Base-by-base conservation (phyloP, 129 eudicot species). In the Tagetes erecta region DNA sequence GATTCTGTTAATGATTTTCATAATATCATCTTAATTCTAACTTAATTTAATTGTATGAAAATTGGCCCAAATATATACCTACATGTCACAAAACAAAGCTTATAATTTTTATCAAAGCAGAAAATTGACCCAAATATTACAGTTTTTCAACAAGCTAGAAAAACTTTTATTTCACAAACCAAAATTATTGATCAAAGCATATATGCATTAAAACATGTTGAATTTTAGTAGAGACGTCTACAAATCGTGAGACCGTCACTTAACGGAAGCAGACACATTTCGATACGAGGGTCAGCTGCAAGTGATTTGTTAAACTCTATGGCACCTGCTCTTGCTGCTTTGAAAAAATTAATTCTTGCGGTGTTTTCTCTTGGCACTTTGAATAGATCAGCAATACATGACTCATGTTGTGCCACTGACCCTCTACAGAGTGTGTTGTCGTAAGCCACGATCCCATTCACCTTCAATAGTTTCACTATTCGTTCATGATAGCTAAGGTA, bases 381-480 rank as follows among this genome's bases (percentile, higher is more conserved):
- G 46, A 41, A 8, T 41, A 41, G 7, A 6, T 76, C 76, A 8
- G 51, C 42, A 52, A 81, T 82, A 3, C 2, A 8, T 20, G 83
- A 82, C 55, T 83, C 88, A 0, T 83, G 77, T 66, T 68, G 58
- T 0, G 72, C 88, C 6, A 88, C 94, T 0, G 78, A 12, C n/a
- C 90, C 94, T 3, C 55, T 38, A 88, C 88, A 83, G 0, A 88
- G 85, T 0, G 90, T 85, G 85, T 88, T 89, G 66, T 89, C 95
- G n/a, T 89, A 89, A 12, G 67, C 86, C n/a, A 86, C 74, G 8
- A 86, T 13, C 27, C 89, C 91, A 3, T 87, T 89, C 3, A 81
- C 77, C 76, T 86, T 89, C 74, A 89, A 35, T 30, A 89, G 78
- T 37, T 84, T 80, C 78, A 84, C 8, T 41, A 86, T 27, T 75